Evolutionary conservation across 441 rosid species (phyloP).

Genomic region (Bocquillonia castaneifolia): DNA sequence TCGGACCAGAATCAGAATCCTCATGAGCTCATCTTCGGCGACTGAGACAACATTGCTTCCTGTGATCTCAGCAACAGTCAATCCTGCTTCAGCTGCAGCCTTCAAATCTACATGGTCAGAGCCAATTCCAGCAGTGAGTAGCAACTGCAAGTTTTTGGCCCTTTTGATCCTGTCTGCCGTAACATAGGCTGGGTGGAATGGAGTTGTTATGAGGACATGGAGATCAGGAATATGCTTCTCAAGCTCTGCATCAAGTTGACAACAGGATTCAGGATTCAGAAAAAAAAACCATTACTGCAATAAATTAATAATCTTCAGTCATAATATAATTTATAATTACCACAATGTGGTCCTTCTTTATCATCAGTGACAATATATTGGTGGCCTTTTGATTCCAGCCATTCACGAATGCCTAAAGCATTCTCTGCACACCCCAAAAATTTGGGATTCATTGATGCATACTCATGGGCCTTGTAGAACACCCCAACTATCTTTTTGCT

Average conservation of each 20-base stretch:
- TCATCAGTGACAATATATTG: slow-evolving; percentile 85
- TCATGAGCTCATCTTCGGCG: slow-evolving; percentile 95
- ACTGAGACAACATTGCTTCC: slow-evolving; percentile 92
- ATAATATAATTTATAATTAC: slow-evolving; percentile 39
- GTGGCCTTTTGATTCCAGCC: slow-evolving; percentile 88
- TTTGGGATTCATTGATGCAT: slow-evolving; percentile 69
- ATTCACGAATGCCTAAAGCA: slow-evolving; percentile 67
- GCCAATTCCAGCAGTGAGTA: slow-evolving; percentile 93
- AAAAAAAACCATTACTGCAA: too few relatives aligned
- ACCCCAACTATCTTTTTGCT: slow-evolving; percentile 94
- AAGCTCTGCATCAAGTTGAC: slow-evolving; percentile 72
- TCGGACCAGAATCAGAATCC: slow-evolving; percentile 75
- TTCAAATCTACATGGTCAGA: slow-evolving; percentile 86
- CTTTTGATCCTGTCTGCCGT: slow-evolving; percentile 83
- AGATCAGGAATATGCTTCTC: slow-evolving; percentile 89
- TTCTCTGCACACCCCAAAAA: slow-evolving; percentile 74
- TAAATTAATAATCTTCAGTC: too few relatives aligned
- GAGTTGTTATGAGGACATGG: slow-evolving; percentile 81
- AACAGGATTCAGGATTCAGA: background rate
- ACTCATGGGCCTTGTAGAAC: slow-evolving; percentile 87
- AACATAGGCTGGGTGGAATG: slow-evolving; percentile 94
- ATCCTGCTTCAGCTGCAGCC: slow-evolving; percentile 86
- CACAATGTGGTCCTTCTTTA: slow-evolving; percentile 82
- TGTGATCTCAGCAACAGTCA: slow-evolving; percentile 93
- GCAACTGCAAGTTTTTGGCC: slow-evolving; percentile 83